Percentiles rank a stretch among this genome's conserved stretches.
These are phyloP conservation scores for Fusarium anthophilum DNA, from an alignment of 2,329 filamentous ascomycete species.

Conservation along the genomic window DNA sequence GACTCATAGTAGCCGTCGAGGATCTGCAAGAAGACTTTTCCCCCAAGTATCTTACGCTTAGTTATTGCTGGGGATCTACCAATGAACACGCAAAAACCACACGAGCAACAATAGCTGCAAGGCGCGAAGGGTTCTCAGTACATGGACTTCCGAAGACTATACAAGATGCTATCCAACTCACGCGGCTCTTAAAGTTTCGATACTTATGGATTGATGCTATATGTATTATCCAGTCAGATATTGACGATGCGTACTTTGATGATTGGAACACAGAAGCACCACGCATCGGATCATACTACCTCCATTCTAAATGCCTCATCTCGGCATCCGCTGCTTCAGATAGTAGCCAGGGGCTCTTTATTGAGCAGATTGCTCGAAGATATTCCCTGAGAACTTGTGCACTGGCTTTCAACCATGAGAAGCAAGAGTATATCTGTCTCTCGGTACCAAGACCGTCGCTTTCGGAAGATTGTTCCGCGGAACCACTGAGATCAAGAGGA, in stretches of 20 bases:
- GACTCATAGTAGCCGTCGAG: background rate
- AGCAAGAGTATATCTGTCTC: background rate
- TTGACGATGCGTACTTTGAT: background rate
- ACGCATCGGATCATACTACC: conserved; percentile 12
- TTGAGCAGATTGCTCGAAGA: background rate
- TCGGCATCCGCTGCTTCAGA: conserved; percentile 2
- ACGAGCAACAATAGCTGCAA: background rate
- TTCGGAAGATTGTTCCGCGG: background rate
- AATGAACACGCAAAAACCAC: background rate
- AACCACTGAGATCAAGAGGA: background rate
- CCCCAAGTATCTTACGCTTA: background rate
- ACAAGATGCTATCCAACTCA: background rate
- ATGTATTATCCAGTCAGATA: conserved; percentile 1
- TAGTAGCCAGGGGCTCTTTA: conserved; percentile 2
- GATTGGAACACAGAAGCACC: conserved; percentile 11
- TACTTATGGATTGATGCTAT: conserved; percentile 12
- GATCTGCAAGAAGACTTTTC: background rate
- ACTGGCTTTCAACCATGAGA: background rate
- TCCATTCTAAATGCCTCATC: conserved; percentile 8
- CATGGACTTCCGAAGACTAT: background rate
- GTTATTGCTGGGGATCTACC: background rate
- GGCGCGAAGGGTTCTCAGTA: background rate
- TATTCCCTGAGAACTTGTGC: background rate
- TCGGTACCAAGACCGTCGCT: background rate
- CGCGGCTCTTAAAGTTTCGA: background rate